Base-by-base conservation (phyloP, 78 protist genomes). In the Anaeramoeba ignava region DNA sequence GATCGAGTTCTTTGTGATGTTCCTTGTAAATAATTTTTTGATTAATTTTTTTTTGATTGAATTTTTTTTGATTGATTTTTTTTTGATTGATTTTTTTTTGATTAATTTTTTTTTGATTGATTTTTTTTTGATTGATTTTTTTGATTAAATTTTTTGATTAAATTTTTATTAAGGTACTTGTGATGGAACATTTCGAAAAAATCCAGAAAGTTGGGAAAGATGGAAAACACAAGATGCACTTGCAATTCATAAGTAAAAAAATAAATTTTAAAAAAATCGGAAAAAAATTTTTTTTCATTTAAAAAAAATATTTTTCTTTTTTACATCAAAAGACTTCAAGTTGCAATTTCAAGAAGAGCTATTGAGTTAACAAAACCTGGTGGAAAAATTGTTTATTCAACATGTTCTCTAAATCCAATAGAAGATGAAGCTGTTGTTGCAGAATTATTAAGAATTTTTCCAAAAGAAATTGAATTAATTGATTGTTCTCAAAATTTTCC, bases 381-480 rank as follows among this genome's bases (percentile, higher is more conserved):
- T 2, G 31, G 42, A 17, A 33, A 81, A 36, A 41, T 97, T 41
- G 99, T 95, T 0, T 98, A 98, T 89, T 92, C 96, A 2, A 98
- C 99, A 1, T 98, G 99, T 91, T 92, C 97, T 12, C 41, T 97
- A 83, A 93, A 93, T 68, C 99, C 99, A 0, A 17, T 95, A 38
- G 99, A 98, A 78, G 88, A 98, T 82, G 99, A 98, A 85, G 97
- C 99, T 0, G 99, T 97, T 34, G 90, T 97, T 37, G 92, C 94
- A 0, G 89, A 81, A 2, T 12, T 94, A 2, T 83, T 98, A 39
- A 40, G 3, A 8, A 2, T 33, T 33, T 39, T 54, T 54, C 36
- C 36, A 54, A 27, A 27, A 54, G 73, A 54, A 27, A 54, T 17
- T n/a, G 17, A 54, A 27, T 17, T 17, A 54, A 27, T 54, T 54